Evolutionary conservation across 2,329 filamentous ascomycete species (phyloP).

Genomic region (Talaromyces piceae): DNA sequence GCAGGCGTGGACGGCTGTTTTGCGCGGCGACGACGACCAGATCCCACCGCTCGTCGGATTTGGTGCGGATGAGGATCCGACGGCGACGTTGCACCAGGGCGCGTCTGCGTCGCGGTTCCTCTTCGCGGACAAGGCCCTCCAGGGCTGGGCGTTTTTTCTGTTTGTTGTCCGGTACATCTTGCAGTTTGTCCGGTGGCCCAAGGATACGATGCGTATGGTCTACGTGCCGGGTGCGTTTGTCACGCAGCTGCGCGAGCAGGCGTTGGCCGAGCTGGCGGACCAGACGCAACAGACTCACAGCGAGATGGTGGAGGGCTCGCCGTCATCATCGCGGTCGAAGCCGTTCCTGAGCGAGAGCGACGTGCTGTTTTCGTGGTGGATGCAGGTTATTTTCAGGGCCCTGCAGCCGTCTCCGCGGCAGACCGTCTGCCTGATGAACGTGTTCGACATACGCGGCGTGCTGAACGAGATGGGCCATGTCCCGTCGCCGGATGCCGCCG

Average conservation of each 20-base stretch:
- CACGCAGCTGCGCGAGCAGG: constrained; percentile 18
- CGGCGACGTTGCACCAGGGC: constrained; percentile 1
- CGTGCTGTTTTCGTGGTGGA: constrained; percentile 38
- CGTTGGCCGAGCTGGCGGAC: constrained; percentile 6
- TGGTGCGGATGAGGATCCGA: constrained; percentile 3
- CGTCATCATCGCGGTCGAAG: not conserved
- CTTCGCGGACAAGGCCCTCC: constrained; percentile 2
- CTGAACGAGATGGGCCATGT: constrained; percentile 20
- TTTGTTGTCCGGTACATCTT: constrained; percentile 3
- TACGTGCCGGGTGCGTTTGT: constrained; percentile 33
- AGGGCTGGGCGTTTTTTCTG: constrained; percentile 4
- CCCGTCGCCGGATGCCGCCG: constrained; percentile 18
- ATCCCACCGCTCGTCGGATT: constrained; percentile 12
- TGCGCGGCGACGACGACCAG: constrained; percentile 38
- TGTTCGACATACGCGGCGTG: constrained; percentile 30
- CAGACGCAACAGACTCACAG: constrained; percentile 5
- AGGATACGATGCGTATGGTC: constrained; percentile 33
- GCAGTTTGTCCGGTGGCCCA: constrained; percentile 5
- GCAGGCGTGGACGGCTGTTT: constrained; percentile 40
- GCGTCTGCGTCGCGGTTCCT: constrained; percentile 2
- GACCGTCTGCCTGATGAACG: constrained; percentile 33
- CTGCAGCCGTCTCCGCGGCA: constrained; percentile 20
- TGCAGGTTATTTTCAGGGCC: constrained; percentile 21
- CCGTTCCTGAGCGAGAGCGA: constrained; percentile 44
- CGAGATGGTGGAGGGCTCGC: not conserved